Conservation (phyloP, 495 filamentous ascomycete species). For the Pseudomonodictys pantanalensis region DNA sequence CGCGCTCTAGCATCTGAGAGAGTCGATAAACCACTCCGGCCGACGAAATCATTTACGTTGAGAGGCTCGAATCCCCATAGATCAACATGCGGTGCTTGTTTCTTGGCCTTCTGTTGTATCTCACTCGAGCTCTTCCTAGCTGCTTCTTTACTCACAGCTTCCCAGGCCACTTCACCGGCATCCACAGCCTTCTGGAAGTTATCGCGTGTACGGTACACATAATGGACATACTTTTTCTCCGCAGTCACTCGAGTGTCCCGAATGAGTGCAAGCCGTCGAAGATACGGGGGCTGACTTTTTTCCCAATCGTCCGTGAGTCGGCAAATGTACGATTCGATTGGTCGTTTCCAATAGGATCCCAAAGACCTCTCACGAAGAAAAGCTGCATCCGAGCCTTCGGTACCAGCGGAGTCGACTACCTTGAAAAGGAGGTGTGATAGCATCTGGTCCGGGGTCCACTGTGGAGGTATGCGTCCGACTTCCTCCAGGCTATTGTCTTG, state of each 20-base stretch:
- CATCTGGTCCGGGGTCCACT: slow-evolving; percentile 55
- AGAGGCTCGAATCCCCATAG: slow-evolving; percentile 18
- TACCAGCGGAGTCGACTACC: slow-evolving; percentile 50
- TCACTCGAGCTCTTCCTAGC: not conserved
- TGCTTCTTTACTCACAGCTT: slow-evolving; percentile 51
- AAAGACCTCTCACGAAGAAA: slow-evolving; percentile 50
- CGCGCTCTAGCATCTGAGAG: too few species aligned
- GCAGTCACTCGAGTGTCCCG: slow-evolving; percentile 56
- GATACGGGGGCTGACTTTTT: slow-evolving; percentile 59
- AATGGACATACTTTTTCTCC: slow-evolving; percentile 46
- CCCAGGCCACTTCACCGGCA: slow-evolving; percentile 53
- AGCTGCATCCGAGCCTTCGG: slow-evolving; percentile 52
- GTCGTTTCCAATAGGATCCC: slow-evolving; percentile 56
- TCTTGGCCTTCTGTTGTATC: not conserved
- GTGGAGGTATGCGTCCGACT: slow-evolving; percentile 42
- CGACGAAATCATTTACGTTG: slow-evolving; percentile 1
- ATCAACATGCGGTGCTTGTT: not conserved
- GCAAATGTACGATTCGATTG: slow-evolving; percentile 55
- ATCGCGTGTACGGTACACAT: slow-evolving; percentile 55
- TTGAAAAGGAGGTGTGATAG: slow-evolving; percentile 57
- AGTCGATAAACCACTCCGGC: slow-evolving; percentile 3
- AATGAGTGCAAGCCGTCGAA: slow-evolving; percentile 62
- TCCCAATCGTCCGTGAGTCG: slow-evolving; percentile 60
- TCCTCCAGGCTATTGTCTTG: slow-evolving; percentile 22
- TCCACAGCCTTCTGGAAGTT: slow-evolving; percentile 60